Evolutionary conservation across 129 eudicot species (phyloP).

Genomic region (Flaveria sonorensis): DNA sequence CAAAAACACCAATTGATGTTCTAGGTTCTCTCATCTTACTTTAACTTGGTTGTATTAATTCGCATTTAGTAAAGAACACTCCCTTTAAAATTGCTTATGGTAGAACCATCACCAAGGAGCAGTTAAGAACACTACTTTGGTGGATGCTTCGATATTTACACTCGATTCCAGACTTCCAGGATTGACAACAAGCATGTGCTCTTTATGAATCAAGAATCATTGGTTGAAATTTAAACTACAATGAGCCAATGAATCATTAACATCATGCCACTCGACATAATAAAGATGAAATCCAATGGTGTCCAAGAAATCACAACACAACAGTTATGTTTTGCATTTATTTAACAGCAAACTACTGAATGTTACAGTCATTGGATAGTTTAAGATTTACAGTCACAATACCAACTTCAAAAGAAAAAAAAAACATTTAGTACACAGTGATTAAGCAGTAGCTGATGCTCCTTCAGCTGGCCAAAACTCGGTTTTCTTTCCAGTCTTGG

Average conservation of each 20-base stretch:
- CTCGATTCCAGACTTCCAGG: too few relatives aligned
- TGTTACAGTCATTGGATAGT: constrained; percentile 23
- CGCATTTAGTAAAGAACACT: too few relatives aligned
- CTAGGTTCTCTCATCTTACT: too few relatives aligned
- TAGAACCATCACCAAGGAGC: too few relatives aligned
- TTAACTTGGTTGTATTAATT: too few relatives aligned
- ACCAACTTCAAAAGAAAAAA: neutral
- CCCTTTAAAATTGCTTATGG: too few relatives aligned
- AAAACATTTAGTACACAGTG: neutral
- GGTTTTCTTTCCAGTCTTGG: constrained; percentile 90
- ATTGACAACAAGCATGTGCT: too few relatives aligned
- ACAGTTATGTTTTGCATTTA: constrained; percentile 21
- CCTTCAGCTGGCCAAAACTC: constrained; percentile 71
- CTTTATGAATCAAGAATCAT: too few relatives aligned
- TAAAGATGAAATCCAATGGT: neutral
- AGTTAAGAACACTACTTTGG: too few relatives aligned
- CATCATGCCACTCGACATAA: neutral
- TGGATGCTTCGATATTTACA: too few relatives aligned
- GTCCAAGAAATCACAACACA: constrained; percentile 22
- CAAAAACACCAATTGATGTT: neutral
- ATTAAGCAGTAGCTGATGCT: constrained; percentile 38
- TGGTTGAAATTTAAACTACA: neutral
- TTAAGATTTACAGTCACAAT: constrained; percentile 31
- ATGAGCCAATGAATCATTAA: neutral
- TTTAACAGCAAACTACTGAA: constrained; percentile 30